Evolutionary conservation across 2,329 filamentous ascomycete species (phyloP).

Genomic region (Lecanicillium sp.): DNA sequence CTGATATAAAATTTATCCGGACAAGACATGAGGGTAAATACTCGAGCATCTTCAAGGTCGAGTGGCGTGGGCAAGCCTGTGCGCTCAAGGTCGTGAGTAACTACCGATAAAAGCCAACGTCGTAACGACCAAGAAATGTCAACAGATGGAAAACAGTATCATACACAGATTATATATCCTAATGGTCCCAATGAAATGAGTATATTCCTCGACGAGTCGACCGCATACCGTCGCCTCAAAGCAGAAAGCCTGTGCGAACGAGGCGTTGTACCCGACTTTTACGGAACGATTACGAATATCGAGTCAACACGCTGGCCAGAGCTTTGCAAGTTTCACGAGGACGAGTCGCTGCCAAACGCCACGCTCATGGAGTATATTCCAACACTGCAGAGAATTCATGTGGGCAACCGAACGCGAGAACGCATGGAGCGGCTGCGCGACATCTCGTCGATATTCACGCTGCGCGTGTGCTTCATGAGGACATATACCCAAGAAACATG

Average conservation of each 20-base stretch:
- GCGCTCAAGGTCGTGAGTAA: not conserved
- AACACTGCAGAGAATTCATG: not conserved
- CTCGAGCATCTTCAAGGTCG: not conserved
- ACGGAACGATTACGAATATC: conserved; percentile 1
- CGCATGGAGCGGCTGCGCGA: not conserved
- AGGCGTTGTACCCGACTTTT: conserved; percentile 3
- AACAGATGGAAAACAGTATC: not conserved
- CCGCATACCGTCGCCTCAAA: not conserved
- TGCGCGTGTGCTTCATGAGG: not conserved
- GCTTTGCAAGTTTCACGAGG: not conserved
- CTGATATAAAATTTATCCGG: too few species aligned
- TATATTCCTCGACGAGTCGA: not conserved
- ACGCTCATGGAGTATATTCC: conserved; percentile 5
- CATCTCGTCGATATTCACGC: not conserved
- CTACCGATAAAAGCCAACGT: not conserved
- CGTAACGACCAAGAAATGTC: not conserved
- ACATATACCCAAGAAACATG: conserved; percentile 1
- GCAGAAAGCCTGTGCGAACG: not conserved
- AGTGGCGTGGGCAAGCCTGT: not conserved
- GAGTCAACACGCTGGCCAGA: not conserved
- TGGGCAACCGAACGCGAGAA: not conserved
- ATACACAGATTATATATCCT: too few species aligned
- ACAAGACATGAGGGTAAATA: not conserved
- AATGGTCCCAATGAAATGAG: not conserved
- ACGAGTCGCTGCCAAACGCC: not conserved